Evolutionary conservation across 192 early-diverging fungal genomes (phyloP), one percentile per base, ranked within the genome.

Genomic region (Coemansia sp.): DNA sequence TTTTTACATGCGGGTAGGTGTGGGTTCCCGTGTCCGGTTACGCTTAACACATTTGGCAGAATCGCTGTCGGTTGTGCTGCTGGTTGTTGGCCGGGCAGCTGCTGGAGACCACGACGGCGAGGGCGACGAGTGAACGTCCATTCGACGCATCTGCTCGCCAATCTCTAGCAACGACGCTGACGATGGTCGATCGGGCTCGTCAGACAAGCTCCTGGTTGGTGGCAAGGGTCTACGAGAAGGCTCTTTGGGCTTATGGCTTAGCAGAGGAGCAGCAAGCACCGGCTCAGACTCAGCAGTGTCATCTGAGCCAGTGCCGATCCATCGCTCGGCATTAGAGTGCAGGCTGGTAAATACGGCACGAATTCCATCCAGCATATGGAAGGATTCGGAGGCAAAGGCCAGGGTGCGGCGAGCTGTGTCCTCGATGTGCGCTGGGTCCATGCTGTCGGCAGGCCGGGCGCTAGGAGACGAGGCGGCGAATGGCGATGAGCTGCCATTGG

Each of bases 381-480:
- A 72, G 26, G 72, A 76, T 61, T 80, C 79, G 10, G 61, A 63
- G 12, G 71, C 66, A 69, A 76, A 72, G 32, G 69, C 60, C 57
- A 72, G 47, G 0, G 72, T 65, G 1, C 64, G 61, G 12, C 69
- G 59, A 2, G 67, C 51, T 5, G 56, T 69, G n/a, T 57, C 64
- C 28, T 80, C 69, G 16, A 69, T 58, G 41, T 76, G 57, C 2
- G 56, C 63, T 8, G 61, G 52, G 17, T 61, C 43, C 47, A 57
- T 37, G 7, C 36, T 51, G 3, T 55, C 42, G 16, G 30, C 37
- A 15, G 20, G 11, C 16, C 16, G 31, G 3, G 23, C 11, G 26
- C 46, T 15, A 14, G 26, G 62, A 44, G 21, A 62, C 53, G 46
- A 58, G 37, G 30, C 64, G 34, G 36, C 14, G 28, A 6, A 60